Evolutionary conservation across 306 rosid genomes (phyloP).

Genomic region (Luffa aegyptiaca): DNA sequence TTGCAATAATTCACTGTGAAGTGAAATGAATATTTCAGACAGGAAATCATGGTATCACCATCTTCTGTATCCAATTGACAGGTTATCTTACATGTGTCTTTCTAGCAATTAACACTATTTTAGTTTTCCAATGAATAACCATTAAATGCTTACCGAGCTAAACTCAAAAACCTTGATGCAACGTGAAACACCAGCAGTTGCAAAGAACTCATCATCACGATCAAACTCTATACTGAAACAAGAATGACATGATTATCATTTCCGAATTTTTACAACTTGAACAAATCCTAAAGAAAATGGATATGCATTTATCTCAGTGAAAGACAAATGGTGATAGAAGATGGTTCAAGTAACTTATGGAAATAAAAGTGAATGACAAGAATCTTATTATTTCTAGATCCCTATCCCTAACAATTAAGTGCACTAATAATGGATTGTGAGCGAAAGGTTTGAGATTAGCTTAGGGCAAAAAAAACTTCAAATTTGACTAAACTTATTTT

Average conservation of each 20-base stretch:
- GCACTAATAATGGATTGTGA: neutral
- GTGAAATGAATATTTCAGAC: neutral
- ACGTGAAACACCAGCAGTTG: conserved; percentile 92
- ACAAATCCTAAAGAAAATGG: neutral
- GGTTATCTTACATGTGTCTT: neutral
- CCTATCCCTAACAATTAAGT: neutral
- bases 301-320: neutral
- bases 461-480: neutral
- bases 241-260: neutral
- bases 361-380: neutral
- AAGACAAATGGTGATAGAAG: neutral
- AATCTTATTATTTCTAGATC: neutral
- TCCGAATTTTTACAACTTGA: neutral
- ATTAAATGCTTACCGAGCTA: conserved; percentile 43
- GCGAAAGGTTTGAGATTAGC: neutral
- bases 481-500: neutral
- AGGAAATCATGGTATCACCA: neutral
- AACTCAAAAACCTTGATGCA: conserved; percentile 89
- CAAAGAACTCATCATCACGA: conserved; percentile 79
- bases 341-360: neutral
- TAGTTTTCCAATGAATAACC: neutral
- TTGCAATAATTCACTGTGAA: neutral
- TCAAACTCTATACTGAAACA: conserved; percentile 88
- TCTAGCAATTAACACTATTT: neutral
- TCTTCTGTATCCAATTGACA: neutral